A percentile compares a stretch with the other conserved stretches of the same genome.
These are phyloP conservation scores for Dalbergia cochinchinensis DNA, from an alignment of 306 rosid species.

Conservation along the genomic window DNA sequence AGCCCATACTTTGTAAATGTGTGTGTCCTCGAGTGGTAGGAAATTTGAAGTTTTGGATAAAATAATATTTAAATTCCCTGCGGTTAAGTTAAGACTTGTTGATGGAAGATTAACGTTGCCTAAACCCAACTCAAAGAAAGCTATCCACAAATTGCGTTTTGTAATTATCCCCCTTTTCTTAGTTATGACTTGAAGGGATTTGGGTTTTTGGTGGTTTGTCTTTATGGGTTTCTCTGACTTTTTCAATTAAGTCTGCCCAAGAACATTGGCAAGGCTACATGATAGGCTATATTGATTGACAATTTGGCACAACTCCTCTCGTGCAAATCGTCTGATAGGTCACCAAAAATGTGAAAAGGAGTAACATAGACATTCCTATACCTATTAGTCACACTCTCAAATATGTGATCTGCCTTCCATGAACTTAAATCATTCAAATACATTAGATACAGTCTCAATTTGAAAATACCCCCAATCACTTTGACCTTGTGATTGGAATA, in stretches of 20 bases:
- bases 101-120: not conserved
- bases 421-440: not conserved
- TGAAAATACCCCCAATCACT: constrained; percentile 35
- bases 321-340: constrained; percentile 41
- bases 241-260: constrained; percentile 6
- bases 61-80: constrained; percentile 9
- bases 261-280: constrained; percentile 1
- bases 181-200: constrained; percentile 16
- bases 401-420: constrained; percentile 30
- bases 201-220: constrained; percentile 47
- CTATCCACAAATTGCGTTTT: constrained; percentile 27
- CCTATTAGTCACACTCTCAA: constrained; percentile 17
- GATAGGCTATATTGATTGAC: constrained; percentile 3
- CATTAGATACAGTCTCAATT: constrained; percentile 13
- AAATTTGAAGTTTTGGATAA: constrained; percentile 38
- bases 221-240: constrained; percentile 41
- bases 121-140: constrained; percentile 17
- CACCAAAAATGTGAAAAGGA: constrained; percentile 42
- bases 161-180: not conserved
- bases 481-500: constrained; percentile 34
- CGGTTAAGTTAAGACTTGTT: not conserved
- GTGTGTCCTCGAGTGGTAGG: not conserved
- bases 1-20: constrained; percentile 38
- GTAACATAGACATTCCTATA: constrained; percentile 21
- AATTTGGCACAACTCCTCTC: not conserved